phyloP scores from a whole-genome alignment of 495 filamentous ascomycete species.

The Mytilinidion resinicola region DNA sequence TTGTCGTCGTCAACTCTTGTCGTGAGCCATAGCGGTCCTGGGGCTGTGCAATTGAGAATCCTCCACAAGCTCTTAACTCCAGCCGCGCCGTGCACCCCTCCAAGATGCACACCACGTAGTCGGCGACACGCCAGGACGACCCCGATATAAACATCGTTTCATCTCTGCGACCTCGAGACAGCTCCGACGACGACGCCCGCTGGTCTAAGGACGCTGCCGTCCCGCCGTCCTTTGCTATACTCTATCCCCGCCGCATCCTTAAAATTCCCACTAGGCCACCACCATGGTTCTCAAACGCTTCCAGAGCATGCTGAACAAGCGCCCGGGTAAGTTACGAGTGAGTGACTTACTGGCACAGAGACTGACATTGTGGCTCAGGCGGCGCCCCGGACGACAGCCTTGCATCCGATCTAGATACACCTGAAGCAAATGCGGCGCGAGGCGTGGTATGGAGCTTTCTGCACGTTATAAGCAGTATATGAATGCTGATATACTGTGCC shows the following conservation, averaged over 20 bases:
- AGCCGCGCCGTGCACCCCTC: too few species aligned
- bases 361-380: constrained; percentile 5
- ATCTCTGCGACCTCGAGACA: neutral
- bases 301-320: constrained; percentile 18
- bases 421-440: constrained; percentile 52
- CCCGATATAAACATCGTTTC: constrained; percentile 5
- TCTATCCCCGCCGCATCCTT: neutral
- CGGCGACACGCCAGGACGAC: too few species aligned
- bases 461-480: constrained; percentile 34
- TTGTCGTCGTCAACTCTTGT: too few species aligned
- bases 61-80: too few species aligned
- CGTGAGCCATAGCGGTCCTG: too few species aligned
- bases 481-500: neutral
- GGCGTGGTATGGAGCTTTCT: constrained; percentile 43
- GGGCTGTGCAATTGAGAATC: too few species aligned
- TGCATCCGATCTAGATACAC: constrained; percentile 30
- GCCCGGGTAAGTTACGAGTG: neutral
- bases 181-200: too few species aligned
- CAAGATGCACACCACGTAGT: too few species aligned
- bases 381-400: constrained; percentile 4
- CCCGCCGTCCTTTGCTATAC: neutral
- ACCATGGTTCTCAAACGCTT: constrained; percentile 26
- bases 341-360: neutral
- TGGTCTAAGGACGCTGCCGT: too few species aligned
- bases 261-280: neutral